A percentile compares a stretch with the other conserved stretches of the same genome.
Evolutionary conservation across 495 filamentous ascomycete genomes (phyloP).

Genomic region (Rhypophila decipiens): DNA sequence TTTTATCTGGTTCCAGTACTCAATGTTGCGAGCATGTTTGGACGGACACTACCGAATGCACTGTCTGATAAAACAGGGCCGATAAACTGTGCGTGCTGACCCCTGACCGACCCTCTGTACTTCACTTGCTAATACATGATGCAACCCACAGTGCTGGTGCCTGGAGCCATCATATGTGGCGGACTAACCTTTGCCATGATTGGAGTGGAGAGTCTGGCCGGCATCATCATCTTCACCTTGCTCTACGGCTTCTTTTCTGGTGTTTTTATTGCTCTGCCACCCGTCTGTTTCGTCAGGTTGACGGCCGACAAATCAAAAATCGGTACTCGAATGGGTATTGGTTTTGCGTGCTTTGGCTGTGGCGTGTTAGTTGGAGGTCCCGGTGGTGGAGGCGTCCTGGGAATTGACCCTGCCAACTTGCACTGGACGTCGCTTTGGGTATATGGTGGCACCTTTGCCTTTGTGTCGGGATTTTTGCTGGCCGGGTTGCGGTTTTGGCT

Average conservation of each 20-base stretch:
- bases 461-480: conserved; percentile 5
- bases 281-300: conserved; percentile 56
- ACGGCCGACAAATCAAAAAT: conserved; percentile 56
- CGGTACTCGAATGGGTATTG: conserved; percentile 68
- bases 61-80: conserved; percentile 50
- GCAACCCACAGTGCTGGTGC: conserved; percentile 20
- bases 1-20: conserved; percentile 51
- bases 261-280: conserved; percentile 56
- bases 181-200: conserved; percentile 11
- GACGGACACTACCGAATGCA: conserved; percentile 60
- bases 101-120: too few relatives aligned
- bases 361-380: conserved; percentile 27
- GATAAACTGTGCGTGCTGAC: conserved; percentile 20
- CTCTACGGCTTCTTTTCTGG: conserved; percentile 33
- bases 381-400: conserved; percentile 25
- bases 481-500: conserved; percentile 5
- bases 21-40: conserved; percentile 50
- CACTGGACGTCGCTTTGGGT: conserved; percentile 29
- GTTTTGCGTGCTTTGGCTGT: conserved; percentile 38
- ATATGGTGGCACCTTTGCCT: conserved; percentile 10
- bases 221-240: conserved; percentile 23
- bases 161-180: conserved; percentile 16
- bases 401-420: conserved; percentile 8
- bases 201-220: conserved; percentile 8
- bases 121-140: too few relatives aligned